A percentile compares a stretch with the other conserved stretches of the same genome.
These are phyloP conservation scores for Moesziomyces parantarcticus DNA, from an alignment of 1,284 basidiomycete genomes.

Conservation along the genomic window DNA sequence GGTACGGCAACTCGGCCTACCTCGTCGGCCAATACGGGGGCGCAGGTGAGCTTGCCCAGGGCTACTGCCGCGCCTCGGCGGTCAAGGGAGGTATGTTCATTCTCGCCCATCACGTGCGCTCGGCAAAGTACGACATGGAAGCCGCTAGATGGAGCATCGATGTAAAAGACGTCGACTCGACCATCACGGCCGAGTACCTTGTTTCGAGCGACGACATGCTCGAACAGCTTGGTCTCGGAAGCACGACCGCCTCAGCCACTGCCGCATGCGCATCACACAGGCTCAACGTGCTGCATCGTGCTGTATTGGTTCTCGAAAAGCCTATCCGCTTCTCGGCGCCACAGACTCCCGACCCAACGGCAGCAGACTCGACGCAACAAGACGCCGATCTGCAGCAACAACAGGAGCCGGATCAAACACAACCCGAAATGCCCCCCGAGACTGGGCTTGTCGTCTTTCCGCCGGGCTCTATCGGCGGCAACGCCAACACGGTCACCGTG, in stretches of 20 bases:
- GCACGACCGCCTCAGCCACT: too few species aligned
- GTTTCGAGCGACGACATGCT: constrained; percentile 71
- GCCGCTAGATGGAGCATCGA: constrained; percentile 52
- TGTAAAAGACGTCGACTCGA: constrained; percentile 74
- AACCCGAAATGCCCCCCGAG: constrained; percentile 69
- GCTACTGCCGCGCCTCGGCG: constrained; percentile 60
- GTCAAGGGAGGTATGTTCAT: constrained; percentile 62
- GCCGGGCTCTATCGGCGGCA: constrained; percentile 70
- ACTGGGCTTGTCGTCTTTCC: constrained; percentile 84
- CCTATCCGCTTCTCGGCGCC: constrained; percentile 27
- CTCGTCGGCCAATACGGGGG: constrained; percentile 95
- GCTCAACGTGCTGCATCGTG: constrained; percentile 11
- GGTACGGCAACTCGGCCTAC: constrained; percentile 90
- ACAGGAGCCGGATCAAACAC: too few species aligned
- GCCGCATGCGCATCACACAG: neutral
- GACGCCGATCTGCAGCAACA: neutral
- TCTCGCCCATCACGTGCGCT: constrained; percentile 40
- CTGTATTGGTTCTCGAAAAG: constrained; percentile 41
- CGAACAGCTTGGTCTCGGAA: constrained; percentile 9
- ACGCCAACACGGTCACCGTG: constrained; percentile 72
- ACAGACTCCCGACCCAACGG: neutral
- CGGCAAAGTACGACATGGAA: constrained; percentile 2
- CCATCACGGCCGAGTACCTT: constrained; percentile 71
- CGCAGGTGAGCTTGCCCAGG: constrained; percentile 64
- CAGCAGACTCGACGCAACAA: neutral